Evolutionary conservation across 2,329 filamentous ascomycete genomes (phyloP), one percentile per base, ranked within the genome.

Genomic region (Rhinocladiella mackenziei): DNA sequence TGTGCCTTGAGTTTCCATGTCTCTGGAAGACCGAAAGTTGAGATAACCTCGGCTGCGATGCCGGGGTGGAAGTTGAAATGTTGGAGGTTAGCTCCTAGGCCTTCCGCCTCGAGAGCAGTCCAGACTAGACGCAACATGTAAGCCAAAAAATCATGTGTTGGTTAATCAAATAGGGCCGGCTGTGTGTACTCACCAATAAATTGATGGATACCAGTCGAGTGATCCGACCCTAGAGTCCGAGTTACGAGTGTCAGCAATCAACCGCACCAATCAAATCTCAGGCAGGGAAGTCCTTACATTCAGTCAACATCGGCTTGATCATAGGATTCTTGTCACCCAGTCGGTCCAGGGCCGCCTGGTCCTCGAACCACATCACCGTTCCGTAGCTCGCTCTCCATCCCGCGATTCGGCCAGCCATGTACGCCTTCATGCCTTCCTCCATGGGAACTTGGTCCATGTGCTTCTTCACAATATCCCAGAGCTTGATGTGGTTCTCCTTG

Each of bases 361-460:
- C 86, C 68, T 87, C 83, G 72, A 86, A 94, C 79, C 92, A 95
- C 60, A 96, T 78, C 58, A 86, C 83, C 39, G 86, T 86, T 56
- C 87, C 89, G 56, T 88, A 86, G 14, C 69, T 86, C 43, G 62
- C 80, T 68, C 31, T 43, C 26, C 35, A 54, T 14, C 42, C 44
- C 10, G 42, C 43, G 9, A 56, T 39, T 4, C 47, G 47, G 19
- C 23, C 15, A 10, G 32, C 26, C 40, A 50, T 18, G 31, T 50
- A 45, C 14, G 8, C 39, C 6, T 50, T 43, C 18, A 36, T 33
- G 9, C 33, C 33, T 5, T 45, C 47, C 8, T 42, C 39, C 22
- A 45, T 19, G 10, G 49, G 41, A 10, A 44, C 26, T 14, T 43
- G 18, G 20, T 38, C 35, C 30, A 54, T 41, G 31, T 50, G 38